Percentiles rank a stretch among this genome's conserved stretches.
Conservation (phyloP, 2,329 filamentous ascomycete genomes). For the Exutisphaerella laricina region DNA sequence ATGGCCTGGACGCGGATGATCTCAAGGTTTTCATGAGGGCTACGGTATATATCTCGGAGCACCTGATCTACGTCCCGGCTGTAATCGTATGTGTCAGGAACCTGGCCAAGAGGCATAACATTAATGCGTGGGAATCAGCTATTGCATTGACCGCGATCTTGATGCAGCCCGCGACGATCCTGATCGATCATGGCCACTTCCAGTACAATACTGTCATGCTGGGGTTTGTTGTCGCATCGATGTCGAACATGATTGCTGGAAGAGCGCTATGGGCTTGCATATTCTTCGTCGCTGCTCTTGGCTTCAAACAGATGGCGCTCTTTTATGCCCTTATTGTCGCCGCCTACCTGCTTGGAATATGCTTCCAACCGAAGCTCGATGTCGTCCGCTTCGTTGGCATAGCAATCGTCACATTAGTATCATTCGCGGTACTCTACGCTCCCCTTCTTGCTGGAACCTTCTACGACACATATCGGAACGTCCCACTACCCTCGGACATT, state of each 20-base stretch:
- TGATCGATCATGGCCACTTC: constrained; percentile 93
- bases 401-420: constrained; percentile 62
- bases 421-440: constrained; percentile 69
- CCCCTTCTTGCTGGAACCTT: constrained; percentile 69
- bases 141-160: constrained; percentile 84
- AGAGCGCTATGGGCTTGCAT: constrained; percentile 82
- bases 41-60: constrained; percentile 85
- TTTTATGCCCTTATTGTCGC: constrained; percentile 95
- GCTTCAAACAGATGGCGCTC: constrained; percentile 98
- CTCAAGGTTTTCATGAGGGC: constrained; percentile 96
- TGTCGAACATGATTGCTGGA: constrained; percentile 83
- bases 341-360: constrained; percentile 81
- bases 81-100: constrained; percentile 78
- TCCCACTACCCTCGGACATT: constrained; percentile 51
- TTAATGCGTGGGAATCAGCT: constrained; percentile 71
- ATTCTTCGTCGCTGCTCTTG: constrained; percentile 89
- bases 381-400: constrained; percentile 66
- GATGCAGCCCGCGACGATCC: constrained; percentile 83
- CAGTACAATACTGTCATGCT: constrained; percentile 99
- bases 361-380: constrained; percentile 68
- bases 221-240: constrained; percentile 75
- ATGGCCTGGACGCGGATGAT: constrained; percentile 69
- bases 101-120: constrained; percentile 67
- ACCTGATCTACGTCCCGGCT: constrained; percentile 81
- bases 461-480: constrained; percentile 61